Evolutionary conservation across 176 grass and related monocot species (phyloP), one percentile per base, ranked within the genome.

Genomic region (Raddia distichophylla): DNA sequence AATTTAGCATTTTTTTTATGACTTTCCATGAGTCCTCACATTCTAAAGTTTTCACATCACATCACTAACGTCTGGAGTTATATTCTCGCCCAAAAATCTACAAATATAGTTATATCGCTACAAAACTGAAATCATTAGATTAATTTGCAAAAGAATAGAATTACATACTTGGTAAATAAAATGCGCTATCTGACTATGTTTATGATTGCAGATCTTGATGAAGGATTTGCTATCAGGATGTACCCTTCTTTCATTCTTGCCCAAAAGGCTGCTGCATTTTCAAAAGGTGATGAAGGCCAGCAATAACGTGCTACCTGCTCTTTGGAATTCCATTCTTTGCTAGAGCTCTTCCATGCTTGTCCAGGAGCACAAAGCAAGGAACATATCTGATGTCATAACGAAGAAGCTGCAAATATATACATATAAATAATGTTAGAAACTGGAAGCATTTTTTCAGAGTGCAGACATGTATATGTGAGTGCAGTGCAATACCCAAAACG

Each of bases 311-410:
- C 77, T 86, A 72, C 65, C 96, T 82, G 86, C 96, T 95, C 40
- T 72, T 82, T 58, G 96, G 96, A 63, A 91, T 93, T 55, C 92
- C 96, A 3, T 92, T 98, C 84, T 98, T 98, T 0, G 90, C 92
- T 62, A 91, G 37, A 70, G 93, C 93, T 77, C 86, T 88, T 22
- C 96, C 92, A 8, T 91, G 79, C 84, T 98, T 95, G 85, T 98
- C 96, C 73, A 98, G 86, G 70, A 95, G 88, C 79, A 98, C 93
- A 76, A 98, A 98, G 71, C 96, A 98, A 69, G 96, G 96, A 53
- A 98, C 90, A 58, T 98, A 91, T 51, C 88, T 89, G 58, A 98
- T 86, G 43, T 98, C 93, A 60, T 93, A 98, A 91, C 95, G 90
- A 17, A 98, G 78, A 59, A 98, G 88, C 96, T 98, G 93, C 82